Evolutionary conservation across 805 yeast genomes (phyloP), one percentile per base, ranked within the genome.

Genomic region (Scheffersomyces coipomensis): DNA sequence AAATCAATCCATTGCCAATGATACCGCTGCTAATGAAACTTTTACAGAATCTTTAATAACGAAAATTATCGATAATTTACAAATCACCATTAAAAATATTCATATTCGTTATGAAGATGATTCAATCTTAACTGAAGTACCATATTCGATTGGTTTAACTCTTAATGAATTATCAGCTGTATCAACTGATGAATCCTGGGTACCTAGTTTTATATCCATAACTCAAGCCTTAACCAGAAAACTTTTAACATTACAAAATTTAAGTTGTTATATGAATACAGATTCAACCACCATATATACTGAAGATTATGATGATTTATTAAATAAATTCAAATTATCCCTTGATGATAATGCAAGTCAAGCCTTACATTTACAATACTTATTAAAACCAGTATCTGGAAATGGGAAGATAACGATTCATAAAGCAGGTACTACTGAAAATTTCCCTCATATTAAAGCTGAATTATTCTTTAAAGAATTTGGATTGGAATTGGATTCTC

Each of bases 81-180:
- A 93, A 60, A 76, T 93, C 10, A 86, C 96, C 2, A 87, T 93
- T 47, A 87, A 83, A 51, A 88, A 88, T 55, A 93, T 93, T 46
- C 99, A 93, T 60, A 61, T 93, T 16, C 74, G 99, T 41, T 93
- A 90, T 54, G 99, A 95, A 54, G 99, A 93, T 62, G 74, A 72
- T 42, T 67, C 75, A 5, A 74, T 79, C 4, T 81, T 88, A 47
- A 82, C 95, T 0, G 84, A 81, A 41, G 55, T 58, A 22, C 95
- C 97, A 2, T 87, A 86, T 49, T 73, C 97, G 0, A 63, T 89
- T 27, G 99, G 99, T 3, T 51, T 88, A 13, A 84, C 95, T 0
- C 71, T 93, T 35, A 76, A 79, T 30, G 98, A 93, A 62, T 70
- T 93, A 30, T 88, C 97, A 0, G 98, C 97, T 0, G 85, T 89